Evolutionary conservation across 176 grass and related monocot species (phyloP).

Genomic region (Lolium multiflorum): DNA sequence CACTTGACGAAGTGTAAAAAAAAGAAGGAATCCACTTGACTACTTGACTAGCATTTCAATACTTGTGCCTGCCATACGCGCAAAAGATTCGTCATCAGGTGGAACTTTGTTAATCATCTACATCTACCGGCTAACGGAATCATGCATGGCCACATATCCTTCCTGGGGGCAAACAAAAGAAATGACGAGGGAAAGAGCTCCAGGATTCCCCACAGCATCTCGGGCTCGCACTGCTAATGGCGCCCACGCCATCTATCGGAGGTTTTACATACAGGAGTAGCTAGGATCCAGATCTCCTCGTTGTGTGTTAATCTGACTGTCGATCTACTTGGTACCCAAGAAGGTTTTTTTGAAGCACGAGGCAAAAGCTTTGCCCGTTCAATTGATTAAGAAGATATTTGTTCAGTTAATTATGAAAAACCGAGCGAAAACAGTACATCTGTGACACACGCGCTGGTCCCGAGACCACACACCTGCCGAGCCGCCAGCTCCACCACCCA

Average conservation of each 20-base stretch:
- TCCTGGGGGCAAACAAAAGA: conserved; percentile 35
- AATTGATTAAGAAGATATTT: too few species aligned
- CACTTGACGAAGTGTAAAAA: not conserved
- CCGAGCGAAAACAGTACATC: too few species aligned
- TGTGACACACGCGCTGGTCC: too few species aligned
- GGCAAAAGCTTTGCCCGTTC: too few species aligned
- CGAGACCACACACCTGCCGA: too few species aligned
- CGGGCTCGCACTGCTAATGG: not conserved
- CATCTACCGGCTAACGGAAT: conserved; percentile 30
- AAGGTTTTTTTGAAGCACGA: too few species aligned
- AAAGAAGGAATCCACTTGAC: not conserved
- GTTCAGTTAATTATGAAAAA: too few species aligned
- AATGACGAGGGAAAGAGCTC: conserved; percentile 21
- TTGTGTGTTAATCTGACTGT: not conserved
- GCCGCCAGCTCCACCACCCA: too few species aligned
- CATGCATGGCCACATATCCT: conserved; percentile 21
- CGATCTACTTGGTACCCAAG: not conserved
- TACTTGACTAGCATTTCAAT: conserved; percentile 29
- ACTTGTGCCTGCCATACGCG: conserved; percentile 31
- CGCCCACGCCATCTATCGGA: conserved; percentile 5
- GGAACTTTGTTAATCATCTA: conserved; percentile 25
- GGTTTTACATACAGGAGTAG: not conserved
- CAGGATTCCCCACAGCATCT: conserved; percentile 51
- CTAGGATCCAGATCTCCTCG: conserved; percentile 36
- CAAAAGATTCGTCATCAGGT: conserved; percentile 51